Base-by-base conservation (phyloP, 805 yeast genomes). In the Tetrapisispora taiwanensis region DNA sequence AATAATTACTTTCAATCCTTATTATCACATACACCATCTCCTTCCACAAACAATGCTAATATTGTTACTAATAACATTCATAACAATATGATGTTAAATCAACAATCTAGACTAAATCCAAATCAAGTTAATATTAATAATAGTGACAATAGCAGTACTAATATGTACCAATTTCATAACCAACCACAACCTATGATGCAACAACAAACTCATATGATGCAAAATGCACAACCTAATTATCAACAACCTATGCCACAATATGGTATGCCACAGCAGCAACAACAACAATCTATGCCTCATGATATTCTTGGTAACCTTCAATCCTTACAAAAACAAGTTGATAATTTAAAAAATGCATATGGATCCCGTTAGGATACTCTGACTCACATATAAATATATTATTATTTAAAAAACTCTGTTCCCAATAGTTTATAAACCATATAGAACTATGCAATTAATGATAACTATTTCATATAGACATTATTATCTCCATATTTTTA, bases 291-390 rank as follows among this genome's bases (percentile, higher is more conserved):
- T 6, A 30, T 36, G 33, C 18, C 46, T 18, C 49, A 28, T 3
- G 76, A 80, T 48, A 75, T 81, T 19, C 60, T 82, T 51, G 79
- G 81, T 39, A 83, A 81, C 55, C 66, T 82, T 46, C 74, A 73
- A 54, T 81, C 81, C 8, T 67, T 82, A 39, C 86, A 81, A 53
- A 80, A 72, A 31, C 88, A 82, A 58, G 86, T 82, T 19, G 83
- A 82, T 52, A 70, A 72, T 42, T 65, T 81, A 31, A 64, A 65
- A 33, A 56, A 53, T 31, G 39, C 47, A 3, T 59, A 59, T 43
- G 49, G 50, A 19, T 47, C 52, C 27, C 47, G 49, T 36, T 36
- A 15, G 15, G 13, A 24, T 36, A 22, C 26, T 22, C 26, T 22
- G 26, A 22, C 8, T 22, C 8, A 22, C 8, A 22, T 5, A 8